Evolutionary conservation across 2,329 filamentous ascomycete genomes (phyloP), one percentile per base, ranked within the genome.

Genomic region (Botryotinia globosa): DNA sequence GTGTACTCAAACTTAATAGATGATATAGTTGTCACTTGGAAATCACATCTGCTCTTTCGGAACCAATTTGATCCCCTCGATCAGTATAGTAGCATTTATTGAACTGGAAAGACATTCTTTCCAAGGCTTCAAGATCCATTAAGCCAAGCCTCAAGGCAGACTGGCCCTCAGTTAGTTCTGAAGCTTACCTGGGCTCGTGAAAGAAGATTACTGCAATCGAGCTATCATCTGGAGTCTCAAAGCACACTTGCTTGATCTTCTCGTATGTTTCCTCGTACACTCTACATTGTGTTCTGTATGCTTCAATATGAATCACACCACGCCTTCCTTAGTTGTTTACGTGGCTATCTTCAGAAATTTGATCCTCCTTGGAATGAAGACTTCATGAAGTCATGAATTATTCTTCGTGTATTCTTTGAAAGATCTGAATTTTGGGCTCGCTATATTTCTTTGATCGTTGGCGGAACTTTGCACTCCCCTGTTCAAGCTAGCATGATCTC

Each of bases 301-400:
- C 22, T 25, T n/a, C 48, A 0, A 1, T 4, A 14, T n/a, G 25
- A n/a, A 51, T n/a, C 1, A 5, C 10, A 51, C 12, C 48, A 51
- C 12, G 4, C 25, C 48, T 7, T 51, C 16, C 12, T n/a, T 7
- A 12, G 14, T n/a, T 51, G 12, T 1, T 25, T 3, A n/a, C 48
- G 4, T 51, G 4, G 0, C 2, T 51, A 0, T 51, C 25, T n/a
- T 51, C 12, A n/a, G 2, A n/a, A n/a, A 6, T 25, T 3, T n/a
- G 10, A 16, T 51, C 7, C 10, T 51, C 2, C 12, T 12, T n/a
- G 10, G 1, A 10, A 12, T 14, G 5, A 51, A n/a, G 25, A 10
- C 22, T 14, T 51, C 10, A n/a, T 16, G 25, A n/a, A 51, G 25
- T 51, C 2, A n/a, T n/a, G 4, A n/a, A n/a, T 51, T 4, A n/a